Evolutionary conservation across 192 early-diverging fungal species (phyloP).

Genomic region (Jimgerdemannia flammicorona): DNA sequence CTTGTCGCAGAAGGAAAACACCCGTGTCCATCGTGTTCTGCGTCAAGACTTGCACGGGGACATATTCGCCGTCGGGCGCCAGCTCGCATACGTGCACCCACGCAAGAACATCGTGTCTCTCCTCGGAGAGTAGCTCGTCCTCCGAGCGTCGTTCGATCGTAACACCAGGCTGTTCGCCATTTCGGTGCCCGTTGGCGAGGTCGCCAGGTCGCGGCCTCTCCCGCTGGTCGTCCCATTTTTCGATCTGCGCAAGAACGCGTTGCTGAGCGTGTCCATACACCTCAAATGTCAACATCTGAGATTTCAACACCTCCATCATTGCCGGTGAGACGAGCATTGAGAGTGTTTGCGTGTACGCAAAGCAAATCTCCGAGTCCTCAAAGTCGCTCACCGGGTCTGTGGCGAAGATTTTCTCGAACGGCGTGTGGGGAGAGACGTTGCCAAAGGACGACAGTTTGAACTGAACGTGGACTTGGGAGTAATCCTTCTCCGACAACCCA

Average conservation of each 20-base stretch:
- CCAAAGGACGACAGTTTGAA: conserved; percentile 66
- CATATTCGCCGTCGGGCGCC: conserved; percentile 57
- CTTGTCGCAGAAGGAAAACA: conserved; percentile 67
- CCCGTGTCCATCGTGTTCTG: conserved; percentile 40
- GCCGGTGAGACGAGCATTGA: conserved; percentile 29
- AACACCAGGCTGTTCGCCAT: conserved; percentile 24
- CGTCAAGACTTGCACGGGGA: conserved; percentile 48
- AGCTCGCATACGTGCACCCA: conserved; percentile 67
- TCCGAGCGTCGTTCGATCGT: conserved; percentile 17
- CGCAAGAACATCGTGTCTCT: conserved; percentile 62
- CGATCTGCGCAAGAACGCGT: conserved; percentile 33
- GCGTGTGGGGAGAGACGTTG: conserved; percentile 29
- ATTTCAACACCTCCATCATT: conserved; percentile 15
- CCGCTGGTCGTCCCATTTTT: conserved; percentile 48
- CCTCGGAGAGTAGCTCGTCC: conserved; percentile 59
- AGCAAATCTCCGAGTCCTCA: conserved; percentile 39
- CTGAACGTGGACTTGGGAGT: conserved; percentile 68
- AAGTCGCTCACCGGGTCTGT: conserved; percentile 58
- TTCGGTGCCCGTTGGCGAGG: conserved; percentile 36
- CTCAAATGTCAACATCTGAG: conserved; percentile 40
- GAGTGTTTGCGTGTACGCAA: conserved; percentile 48
- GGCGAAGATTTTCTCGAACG: conserved; percentile 48
- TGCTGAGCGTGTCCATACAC: conserved; percentile 46
- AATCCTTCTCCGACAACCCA: conserved; percentile 57
- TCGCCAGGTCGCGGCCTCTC: conserved; percentile 35